Evolutionary conservation across 2,329 filamentous ascomycete species (phyloP).

Genomic region (Talaromyces sp.): DNA sequence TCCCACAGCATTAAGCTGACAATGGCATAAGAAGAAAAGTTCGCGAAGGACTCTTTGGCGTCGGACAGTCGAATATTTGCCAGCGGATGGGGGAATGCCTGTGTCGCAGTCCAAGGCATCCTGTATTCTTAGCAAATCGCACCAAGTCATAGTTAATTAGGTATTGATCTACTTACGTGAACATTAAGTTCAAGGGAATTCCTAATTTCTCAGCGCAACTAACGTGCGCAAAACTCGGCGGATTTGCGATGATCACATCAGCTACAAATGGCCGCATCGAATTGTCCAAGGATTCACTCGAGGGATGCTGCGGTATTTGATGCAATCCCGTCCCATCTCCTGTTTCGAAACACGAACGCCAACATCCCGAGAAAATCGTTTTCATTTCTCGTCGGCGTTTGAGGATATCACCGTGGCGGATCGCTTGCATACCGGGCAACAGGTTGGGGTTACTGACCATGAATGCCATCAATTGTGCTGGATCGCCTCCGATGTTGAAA

Average conservation of each 20-base stretch:
- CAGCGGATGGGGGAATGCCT: constrained; percentile 44
- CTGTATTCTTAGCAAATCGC: no score
- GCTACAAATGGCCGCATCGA: constrained; percentile 51
- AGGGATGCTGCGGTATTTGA: no score
- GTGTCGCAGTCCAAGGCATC: constrained; percentile 42
- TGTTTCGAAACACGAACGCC: constrained; percentile 7
- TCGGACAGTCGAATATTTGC: constrained; percentile 45
- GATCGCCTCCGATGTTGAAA: no score
- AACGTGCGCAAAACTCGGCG: constrained; percentile 49
- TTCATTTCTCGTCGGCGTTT: constrained; percentile 4
- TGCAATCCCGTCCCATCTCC: background rate
- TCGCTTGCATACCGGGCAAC: no score
- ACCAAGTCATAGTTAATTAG: no score
- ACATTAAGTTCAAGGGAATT: constrained; percentile 49
- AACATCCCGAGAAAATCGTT: constrained; percentile 5
- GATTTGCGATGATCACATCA: constrained; percentile 52
- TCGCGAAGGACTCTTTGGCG: constrained; percentile 20
- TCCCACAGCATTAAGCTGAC: constrained; percentile 3
- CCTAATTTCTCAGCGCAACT: constrained; percentile 48
- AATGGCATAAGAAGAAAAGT: constrained; percentile 3
- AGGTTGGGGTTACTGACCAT: no score
- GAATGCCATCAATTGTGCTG: no score
- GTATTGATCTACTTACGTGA: constrained; percentile 36
- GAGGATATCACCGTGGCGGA: no score
- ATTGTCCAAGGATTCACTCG: no score